These are phyloP conservation scores for Suillus fuscotomentosus DNA, from an alignment of 768 basidiomycete species.

Conservation along the genomic window DNA sequence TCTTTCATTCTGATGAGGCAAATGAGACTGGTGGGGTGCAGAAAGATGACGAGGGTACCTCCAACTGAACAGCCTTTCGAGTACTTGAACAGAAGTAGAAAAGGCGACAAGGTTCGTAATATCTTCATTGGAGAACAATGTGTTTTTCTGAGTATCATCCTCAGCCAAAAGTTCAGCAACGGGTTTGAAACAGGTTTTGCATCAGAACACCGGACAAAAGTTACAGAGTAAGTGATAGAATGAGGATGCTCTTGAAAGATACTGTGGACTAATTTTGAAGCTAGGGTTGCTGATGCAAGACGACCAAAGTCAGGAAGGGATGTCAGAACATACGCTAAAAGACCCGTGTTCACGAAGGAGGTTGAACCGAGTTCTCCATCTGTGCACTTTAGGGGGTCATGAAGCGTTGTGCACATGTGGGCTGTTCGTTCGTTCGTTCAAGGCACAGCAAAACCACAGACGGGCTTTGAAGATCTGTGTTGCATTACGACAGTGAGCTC, in stretches of 20 bases:
- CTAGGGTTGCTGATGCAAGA: conserved; percentile 17
- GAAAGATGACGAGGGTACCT: conserved; percentile 12
- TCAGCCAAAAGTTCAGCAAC: conserved; percentile 7
- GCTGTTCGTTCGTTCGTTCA: background rate
- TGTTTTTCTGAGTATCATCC: conserved; percentile 13
- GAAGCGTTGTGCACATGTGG: background rate
- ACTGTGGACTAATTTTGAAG: conserved; percentile 17
- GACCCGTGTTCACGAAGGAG: conserved; percentile 18
- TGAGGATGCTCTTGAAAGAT: conserved; percentile 21
- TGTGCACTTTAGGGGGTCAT: background rate
- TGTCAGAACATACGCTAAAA: conserved; percentile 22
- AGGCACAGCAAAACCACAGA: background rate
- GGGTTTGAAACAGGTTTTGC: background rate
- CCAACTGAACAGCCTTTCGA: conserved; percentile 20
- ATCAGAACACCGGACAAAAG: conserved; percentile 14
- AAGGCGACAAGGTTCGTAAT: conserved; percentile 16
- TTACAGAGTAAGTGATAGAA: conserved; percentile 19
- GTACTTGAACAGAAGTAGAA: conserved; percentile 14
- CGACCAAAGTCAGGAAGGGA: conserved; percentile 20
- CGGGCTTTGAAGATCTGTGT: background rate
- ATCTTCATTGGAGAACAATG: conserved; percentile 20
- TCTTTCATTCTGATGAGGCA: no score
- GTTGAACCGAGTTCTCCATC: background rate
- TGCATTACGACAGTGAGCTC: background rate
- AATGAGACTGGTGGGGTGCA: no score